These are phyloP conservation scores for Onygena corvina DNA, from an alignment of 2,329 filamentous ascomycete species.

Conservation along the genomic window DNA sequence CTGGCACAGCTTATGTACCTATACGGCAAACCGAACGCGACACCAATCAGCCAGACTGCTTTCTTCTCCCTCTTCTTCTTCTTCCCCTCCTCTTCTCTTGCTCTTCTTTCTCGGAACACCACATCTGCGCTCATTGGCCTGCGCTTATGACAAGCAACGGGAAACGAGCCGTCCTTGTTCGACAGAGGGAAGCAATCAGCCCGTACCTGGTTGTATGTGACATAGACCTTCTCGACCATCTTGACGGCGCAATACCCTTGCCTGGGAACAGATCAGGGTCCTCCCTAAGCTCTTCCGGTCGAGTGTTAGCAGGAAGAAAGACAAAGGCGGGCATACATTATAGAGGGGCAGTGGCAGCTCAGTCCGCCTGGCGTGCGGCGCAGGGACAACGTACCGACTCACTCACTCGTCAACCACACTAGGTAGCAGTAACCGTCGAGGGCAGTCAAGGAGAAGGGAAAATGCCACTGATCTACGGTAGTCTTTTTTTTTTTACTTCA, in stretches of 20 bases:
- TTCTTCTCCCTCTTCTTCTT: neutral
- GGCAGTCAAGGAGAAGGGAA: neutral
- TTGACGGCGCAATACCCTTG: slow-evolving; percentile 27
- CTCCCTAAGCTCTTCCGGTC: too few species aligned
- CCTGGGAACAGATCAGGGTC: neutral
- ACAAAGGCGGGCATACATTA: too few species aligned
- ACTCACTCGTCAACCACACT: too few species aligned
- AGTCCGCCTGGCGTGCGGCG: too few species aligned
- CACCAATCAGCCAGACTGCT: neutral
- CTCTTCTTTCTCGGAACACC: neutral
- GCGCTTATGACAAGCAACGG: too few species aligned
- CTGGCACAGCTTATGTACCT: slow-evolving; percentile 98
- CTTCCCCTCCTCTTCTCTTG: neutral
- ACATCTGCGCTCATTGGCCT: neutral
- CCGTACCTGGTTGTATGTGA: slow-evolving; percentile 82
- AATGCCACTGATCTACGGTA: neutral
- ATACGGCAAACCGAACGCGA: slow-evolving; percentile 12
- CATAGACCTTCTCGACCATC: slow-evolving; percentile 77
- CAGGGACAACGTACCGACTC: too few species aligned
- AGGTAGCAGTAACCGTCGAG: neutral
- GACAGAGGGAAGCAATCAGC: too few species aligned
- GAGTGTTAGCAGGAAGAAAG: too few species aligned
- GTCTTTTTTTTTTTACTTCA: neutral
- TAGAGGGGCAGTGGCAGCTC: too few species aligned
- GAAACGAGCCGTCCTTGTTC: neutral